Evolutionary conservation across 1,284 basidiomycete genomes (phyloP).

Genomic region (Paramarasmius palmivorus): DNA sequence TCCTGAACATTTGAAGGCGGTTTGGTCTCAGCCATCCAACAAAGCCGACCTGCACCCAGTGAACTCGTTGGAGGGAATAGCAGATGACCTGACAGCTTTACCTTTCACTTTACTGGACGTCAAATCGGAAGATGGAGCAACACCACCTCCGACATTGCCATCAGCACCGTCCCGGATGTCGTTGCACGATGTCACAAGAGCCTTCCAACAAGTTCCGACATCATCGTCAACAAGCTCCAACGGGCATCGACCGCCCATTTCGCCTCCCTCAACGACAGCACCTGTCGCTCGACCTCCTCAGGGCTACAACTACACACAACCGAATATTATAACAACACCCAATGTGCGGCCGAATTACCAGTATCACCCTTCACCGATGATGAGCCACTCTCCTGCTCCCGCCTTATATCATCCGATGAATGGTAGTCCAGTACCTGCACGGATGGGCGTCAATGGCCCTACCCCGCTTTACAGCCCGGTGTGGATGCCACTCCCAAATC

Average conservation of each 20-base stretch:
- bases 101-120: conserved; percentile 79
- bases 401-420: conserved; percentile 63
- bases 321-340: conserved; percentile 37
- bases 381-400: conserved; percentile 66
- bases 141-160: conserved; percentile 65
- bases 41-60: conserved; percentile 60
- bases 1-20: conserved; percentile 76
- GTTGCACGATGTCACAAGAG: conserved; percentile 74
- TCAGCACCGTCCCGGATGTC: conserved; percentile 71
- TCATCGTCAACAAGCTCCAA: conserved; percentile 50
- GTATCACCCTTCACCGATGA: conserved; percentile 64
- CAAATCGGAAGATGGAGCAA: conserved; percentile 79
- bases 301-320: conserved; percentile 33
- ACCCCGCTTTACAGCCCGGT: conserved; percentile 59
- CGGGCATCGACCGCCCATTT: conserved; percentile 45
- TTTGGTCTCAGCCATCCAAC: conserved; percentile 79
- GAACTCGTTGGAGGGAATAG: conserved; percentile 80
- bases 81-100: conserved; percentile 72
- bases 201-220: conserved; percentile 77
- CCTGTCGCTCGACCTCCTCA: conserved; percentile 43
- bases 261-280: conserved; percentile 47
- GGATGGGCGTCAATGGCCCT: conserved; percentile 61
- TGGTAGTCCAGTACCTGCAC: conserved; percentile 59
- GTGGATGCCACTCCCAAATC: conserved; percentile 60
- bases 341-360: conserved; percentile 56